Base-by-base conservation (phyloP, 1,284 basidiomycete species). In the Microstroma glucosiphilum region DNA sequence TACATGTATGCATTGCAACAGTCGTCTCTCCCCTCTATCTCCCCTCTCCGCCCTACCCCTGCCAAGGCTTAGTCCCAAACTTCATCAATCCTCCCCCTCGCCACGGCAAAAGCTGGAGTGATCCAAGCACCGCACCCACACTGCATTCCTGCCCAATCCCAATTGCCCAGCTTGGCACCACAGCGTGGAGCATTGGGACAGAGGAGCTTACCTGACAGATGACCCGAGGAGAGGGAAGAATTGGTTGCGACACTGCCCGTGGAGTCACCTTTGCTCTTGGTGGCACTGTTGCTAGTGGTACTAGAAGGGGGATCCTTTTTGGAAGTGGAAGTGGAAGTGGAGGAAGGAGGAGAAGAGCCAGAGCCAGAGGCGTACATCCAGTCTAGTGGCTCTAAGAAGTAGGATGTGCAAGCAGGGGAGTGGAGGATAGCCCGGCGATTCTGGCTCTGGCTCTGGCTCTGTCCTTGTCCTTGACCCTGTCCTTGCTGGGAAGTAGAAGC, bases 331-430 rank as follows among this genome's bases (percentile, higher is more conserved):
- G n/a, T n/a, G n/a, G n/a, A n/a, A n/a, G n/a, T n/a, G n/a, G n/a
- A 43, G 12, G 42, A 43, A 43, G n/a, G n/a, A n/a, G n/a, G n/a
- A n/a, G 17, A 12, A 48, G 46, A 3, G n/a, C 19, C 19, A 6
- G n/a, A 21, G 19, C 6, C 26, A 21, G 51, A 26, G 69, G 87
- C 85, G 1, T 90, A 86, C 94, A 98, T 98, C 94, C 94, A 98
- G 71, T 88, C 89, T 84, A 96, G 88, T 86, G 93, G 92, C 79
- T 98, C 94, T 57, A 96, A 86, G 79, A 96, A 97, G 81, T 97
- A 97, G 7, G 91, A 91, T 1, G 91, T 93, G 80, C 92, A 97
- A 73, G 88, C 87, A 2, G 86, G 81, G 7, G 71, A 69, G 49
- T 69, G 73, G 1, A 78, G 63, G 60, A 77, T 67, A 54, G 7